Evolutionary conservation across 306 rosid genomes (phyloP).

Genomic region (Ziziphus jujuba): DNA sequence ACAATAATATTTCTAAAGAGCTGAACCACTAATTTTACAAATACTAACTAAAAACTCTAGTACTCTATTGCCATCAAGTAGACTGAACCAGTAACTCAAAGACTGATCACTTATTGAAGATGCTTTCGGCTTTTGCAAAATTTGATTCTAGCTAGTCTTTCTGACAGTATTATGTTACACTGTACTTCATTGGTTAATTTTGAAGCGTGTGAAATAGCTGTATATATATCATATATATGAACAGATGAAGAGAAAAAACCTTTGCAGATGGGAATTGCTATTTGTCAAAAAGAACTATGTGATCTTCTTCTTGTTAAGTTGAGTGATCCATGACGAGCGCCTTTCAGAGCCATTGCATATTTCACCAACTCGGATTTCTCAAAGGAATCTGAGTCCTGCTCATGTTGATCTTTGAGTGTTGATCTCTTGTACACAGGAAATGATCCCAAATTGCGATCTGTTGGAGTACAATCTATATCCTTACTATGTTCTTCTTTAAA

Average conservation of each 20-base stretch:
- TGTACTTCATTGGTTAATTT: constrained; percentile 17
- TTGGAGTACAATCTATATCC: constrained; percentile 21
- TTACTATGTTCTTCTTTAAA: constrained; percentile 36
- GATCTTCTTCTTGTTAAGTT: constrained; percentile 32
- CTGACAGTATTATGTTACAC: constrained; percentile 19
- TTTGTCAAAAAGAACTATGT: constrained; percentile 40
- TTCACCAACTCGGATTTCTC: constrained; percentile 59
- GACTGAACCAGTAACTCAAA: no score
- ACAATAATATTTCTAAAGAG: no score
- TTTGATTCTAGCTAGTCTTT: constrained; percentile 32
- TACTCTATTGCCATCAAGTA: no score
- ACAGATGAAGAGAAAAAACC: constrained; percentile 18
- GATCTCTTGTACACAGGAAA: constrained; percentile 25
- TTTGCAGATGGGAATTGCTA: constrained; percentile 2
- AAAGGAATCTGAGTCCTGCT: constrained; percentile 34
- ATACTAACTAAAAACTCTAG: no score
- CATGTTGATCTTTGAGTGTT: constrained; percentile 28
- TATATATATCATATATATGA: neutral
- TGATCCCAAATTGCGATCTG: constrained; percentile 36
- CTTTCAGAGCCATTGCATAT: constrained; percentile 73
- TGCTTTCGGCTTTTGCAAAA: neutral
- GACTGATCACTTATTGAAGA: no score
- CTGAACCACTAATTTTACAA: no score
- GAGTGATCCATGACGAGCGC: constrained; percentile 31
- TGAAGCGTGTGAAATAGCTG: constrained; percentile 5